Conservation (phyloP, 495 filamentous ascomycete genomes). For the Cairneyella variabilis region DNA sequence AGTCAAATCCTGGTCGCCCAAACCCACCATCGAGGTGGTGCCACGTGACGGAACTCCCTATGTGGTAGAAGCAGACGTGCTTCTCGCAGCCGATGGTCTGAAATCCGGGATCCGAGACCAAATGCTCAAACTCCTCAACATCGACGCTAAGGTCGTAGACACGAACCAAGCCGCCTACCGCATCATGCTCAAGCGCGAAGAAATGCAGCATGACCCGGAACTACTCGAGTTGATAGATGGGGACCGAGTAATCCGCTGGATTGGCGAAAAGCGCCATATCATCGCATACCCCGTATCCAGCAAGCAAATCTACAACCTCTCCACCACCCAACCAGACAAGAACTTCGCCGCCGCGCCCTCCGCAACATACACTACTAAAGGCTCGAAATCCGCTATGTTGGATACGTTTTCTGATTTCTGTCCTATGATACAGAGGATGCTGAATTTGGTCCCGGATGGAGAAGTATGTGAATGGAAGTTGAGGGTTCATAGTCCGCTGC, state of each 20-base stretch:
- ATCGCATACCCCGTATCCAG: slow-evolving; percentile 76
- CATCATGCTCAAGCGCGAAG: slow-evolving; percentile 69
- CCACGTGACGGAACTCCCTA: slow-evolving; percentile 55
- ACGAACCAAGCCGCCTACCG: slow-evolving; percentile 80
- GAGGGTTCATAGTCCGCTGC: slow-evolving; percentile 63
- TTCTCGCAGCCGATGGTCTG: slow-evolving; percentile 72
- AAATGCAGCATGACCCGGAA: slow-evolving; percentile 62
- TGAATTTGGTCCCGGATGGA: slow-evolving; percentile 74
- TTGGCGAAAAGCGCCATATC: slow-evolving; percentile 73
- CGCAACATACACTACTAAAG: slow-evolving; percentile 72
- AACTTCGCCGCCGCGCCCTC: slow-evolving; percentile 70
- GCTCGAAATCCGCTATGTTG: slow-evolving; percentile 65
- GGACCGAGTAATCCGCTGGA: slow-evolving; percentile 71
- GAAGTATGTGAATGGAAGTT: slow-evolving; percentile 82
- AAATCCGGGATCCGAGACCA: slow-evolving; percentile 59
- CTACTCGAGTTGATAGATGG: slow-evolving; percentile 62
- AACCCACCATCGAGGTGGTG: slow-evolving; percentile 50
- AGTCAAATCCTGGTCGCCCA: slow-evolving; percentile 51
- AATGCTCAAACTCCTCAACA: slow-evolving; percentile 54
- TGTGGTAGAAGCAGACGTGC: slow-evolving; percentile 58
- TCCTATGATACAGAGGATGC: slow-evolving; percentile 66
- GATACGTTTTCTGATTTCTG: slow-evolving; percentile 66
- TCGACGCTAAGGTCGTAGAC: slow-evolving; percentile 58
- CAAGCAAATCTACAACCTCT: slow-evolving; percentile 77
- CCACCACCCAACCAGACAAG: slow-evolving; percentile 67